phyloP scores from a whole-genome alignment of 805 yeast species.

The Ogataea allantospora region DNA sequence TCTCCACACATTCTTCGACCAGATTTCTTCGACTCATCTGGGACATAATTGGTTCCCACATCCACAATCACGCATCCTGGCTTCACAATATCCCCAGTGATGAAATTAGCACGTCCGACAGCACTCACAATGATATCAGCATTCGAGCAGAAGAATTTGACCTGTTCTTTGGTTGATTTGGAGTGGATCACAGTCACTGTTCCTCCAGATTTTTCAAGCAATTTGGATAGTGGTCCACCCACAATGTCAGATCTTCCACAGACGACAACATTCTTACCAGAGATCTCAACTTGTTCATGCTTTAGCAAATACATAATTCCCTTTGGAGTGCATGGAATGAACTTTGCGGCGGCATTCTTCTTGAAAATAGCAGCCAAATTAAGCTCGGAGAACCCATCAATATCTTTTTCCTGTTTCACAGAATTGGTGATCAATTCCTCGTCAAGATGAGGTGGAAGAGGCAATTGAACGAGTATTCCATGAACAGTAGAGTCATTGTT shows the following conservation, averaged over 20 bases:
- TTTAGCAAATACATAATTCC: constrained; percentile 83
- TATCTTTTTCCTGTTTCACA: constrained; percentile 83
- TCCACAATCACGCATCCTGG: constrained; percentile 83
- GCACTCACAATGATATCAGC: constrained; percentile 94
- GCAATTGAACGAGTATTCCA: constrained; percentile 88
- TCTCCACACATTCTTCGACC: constrained; percentile 93
- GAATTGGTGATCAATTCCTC: constrained; percentile 79
- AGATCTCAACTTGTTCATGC: constrained; percentile 59
- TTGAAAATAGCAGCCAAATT: constrained; percentile 91
- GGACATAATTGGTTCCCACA: constrained; percentile 90
- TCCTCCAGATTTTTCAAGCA: constrained; percentile 74
- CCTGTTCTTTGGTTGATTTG: constrained; percentile 58
- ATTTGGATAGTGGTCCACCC: constrained; percentile 87
- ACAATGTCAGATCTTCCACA: constrained; percentile 95
- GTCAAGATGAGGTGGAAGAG: constrained; percentile 76
- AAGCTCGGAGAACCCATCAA: constrained; percentile 88
- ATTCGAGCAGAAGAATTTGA: constrained; percentile 45
- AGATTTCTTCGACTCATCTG: constrained; percentile 69
- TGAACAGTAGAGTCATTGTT: constrained; percentile 77
- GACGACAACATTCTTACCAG: constrained; percentile 88
- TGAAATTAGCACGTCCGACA: constrained; percentile 80
- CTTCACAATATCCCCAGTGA: constrained; percentile 87
- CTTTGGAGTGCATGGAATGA: constrained; percentile 93
- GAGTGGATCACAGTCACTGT: constrained; percentile 91
- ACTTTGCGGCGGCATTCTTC: constrained; percentile 77